Conservation (phyloP, 1,284 basidiomycete species). For the Ceratorhiza oryzae-sativae region DNA sequence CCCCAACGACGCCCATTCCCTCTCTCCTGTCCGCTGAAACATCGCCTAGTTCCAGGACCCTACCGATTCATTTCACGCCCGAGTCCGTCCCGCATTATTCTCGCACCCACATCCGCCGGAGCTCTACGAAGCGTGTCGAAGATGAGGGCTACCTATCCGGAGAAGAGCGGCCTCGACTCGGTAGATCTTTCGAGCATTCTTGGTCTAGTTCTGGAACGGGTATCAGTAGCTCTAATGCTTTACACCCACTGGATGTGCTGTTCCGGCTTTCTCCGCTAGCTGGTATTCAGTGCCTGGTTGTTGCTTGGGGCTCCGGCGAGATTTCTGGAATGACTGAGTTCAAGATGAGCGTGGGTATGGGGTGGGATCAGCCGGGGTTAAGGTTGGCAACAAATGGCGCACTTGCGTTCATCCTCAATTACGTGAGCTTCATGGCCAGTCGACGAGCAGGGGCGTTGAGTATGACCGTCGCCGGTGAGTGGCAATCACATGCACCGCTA, state of each 20-base stretch:
- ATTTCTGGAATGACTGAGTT: constrained; percentile 63
- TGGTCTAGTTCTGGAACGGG: not conserved
- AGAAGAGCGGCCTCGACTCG: not conserved
- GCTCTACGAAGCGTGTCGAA: not conserved
- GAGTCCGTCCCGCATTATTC: not conserved
- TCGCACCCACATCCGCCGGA: constrained; percentile 1
- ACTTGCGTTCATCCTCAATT: constrained; percentile 89
- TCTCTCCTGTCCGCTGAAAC: not conserved
- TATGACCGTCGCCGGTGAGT: constrained; percentile 85
- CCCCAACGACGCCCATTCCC: constrained; percentile 57
- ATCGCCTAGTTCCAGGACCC: not conserved
- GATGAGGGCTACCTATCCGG: constrained; percentile 30
- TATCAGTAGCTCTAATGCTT: constrained; percentile 49
- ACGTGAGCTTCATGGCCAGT: constrained; percentile 92
- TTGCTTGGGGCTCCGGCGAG: constrained; percentile 82
- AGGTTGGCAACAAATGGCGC: constrained; percentile 78
- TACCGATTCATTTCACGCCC: not conserved
- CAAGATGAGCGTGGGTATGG: constrained; percentile 48
- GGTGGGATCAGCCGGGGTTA: constrained; percentile 57
- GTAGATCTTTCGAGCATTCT: not conserved
- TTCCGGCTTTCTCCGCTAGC: constrained; percentile 86
- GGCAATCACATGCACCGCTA: constrained; percentile 13
- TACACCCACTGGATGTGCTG: constrained; percentile 88
- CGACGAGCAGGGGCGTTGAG: constrained; percentile 84
- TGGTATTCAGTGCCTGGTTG: constrained; percentile 81